Evolutionary conservation across 1,139 yeast species (phyloP), one percentile per base, ranked within the genome.

Genomic region (Saccharomyces pastorianus): DNA sequence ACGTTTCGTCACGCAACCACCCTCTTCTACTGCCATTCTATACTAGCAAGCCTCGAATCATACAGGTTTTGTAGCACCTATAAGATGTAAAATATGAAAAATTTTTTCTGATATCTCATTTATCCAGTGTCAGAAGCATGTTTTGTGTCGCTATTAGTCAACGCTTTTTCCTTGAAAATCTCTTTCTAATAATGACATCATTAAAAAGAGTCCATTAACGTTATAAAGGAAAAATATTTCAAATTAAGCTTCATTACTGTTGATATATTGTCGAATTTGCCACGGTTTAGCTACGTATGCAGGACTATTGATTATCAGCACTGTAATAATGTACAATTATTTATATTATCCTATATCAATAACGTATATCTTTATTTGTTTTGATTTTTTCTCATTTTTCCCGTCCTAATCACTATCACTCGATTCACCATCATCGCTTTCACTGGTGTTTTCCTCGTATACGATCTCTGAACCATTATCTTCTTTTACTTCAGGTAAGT

Each of bases 381-480:
- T 49, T 49, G 9, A 9, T 9, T 14, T 14, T n/a, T 34, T n/a
- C 38, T 28, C 26, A n/a, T 25, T 41, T 31, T n/a, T 17, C 31
- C 25, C 6, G 23, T 13, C 44, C n/a, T 38, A 64, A 51, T 65
- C 68, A 56, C 67, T 63, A 47, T 62, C 64, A 50, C 65, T 63
- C 7, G 68, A 63, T 34, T 60, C 59, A n/a, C 56, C 59, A 14
- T 55, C 58, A 25, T 59, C 63, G 53, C 68, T 64, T n/a, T 61
- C 63, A 51, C 68, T 67, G 6, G 68, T 61, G 51, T 67, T 62
- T 34, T 65, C 63, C 55, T 68, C 71, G 53, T 69, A 69, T 14
- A 68, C 64, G 47, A 69, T 61, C 51, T 66, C 69, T 46, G 65
- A 67, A 17, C 72, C 72, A 50, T 68, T 65, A 48, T 62, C 65